Conservation (phyloP, 768 basidiomycete genomes). For the Mycena chlorophos region DNA sequence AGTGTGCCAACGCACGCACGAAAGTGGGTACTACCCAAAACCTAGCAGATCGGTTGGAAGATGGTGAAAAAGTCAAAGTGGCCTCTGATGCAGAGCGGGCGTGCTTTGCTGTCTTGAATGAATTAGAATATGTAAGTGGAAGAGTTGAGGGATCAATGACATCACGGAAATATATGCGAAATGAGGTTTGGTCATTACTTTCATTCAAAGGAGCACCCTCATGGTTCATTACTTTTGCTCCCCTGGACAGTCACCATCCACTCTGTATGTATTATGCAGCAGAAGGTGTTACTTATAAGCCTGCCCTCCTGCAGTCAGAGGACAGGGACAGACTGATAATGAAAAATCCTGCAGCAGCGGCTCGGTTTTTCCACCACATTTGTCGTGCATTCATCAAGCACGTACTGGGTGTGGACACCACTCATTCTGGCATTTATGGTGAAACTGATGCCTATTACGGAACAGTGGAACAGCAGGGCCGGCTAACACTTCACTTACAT, state of each 20-base stretch:
- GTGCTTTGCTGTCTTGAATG: constrained; percentile 35
- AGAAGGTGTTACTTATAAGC: constrained; percentile 22
- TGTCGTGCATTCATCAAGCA: constrained; percentile 20
- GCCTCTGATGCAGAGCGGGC: constrained; percentile 32
- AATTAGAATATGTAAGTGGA: constrained; percentile 37
- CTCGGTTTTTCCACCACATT: constrained; percentile 25
- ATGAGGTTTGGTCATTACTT: constrained; percentile 31
- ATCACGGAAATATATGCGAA: constrained; percentile 29
- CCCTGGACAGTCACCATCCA: constrained; percentile 32
- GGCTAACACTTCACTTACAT: constrained; percentile 30
- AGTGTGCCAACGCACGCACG: no score
- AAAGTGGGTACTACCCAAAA: no score
- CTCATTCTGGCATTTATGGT: constrained; percentile 18
- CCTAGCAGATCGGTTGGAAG: constrained; percentile 23
- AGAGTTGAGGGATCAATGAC: constrained; percentile 31
- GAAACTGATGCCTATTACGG: constrained; percentile 28
- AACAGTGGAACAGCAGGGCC: constrained; percentile 32
- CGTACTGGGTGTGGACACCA: constrained; percentile 10
- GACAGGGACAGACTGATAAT: constrained; percentile 3
- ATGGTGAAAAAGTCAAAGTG: constrained; percentile 28
- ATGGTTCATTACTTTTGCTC: constrained; percentile 33
- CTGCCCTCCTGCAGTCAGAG: constrained; percentile 1
- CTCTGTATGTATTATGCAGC: constrained; percentile 37
- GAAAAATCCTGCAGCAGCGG: constrained; percentile 23
- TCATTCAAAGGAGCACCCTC: constrained; percentile 23